Base-by-base conservation (phyloP, 106 monocot genomes). In the Dendrobium huoshanense region DNA sequence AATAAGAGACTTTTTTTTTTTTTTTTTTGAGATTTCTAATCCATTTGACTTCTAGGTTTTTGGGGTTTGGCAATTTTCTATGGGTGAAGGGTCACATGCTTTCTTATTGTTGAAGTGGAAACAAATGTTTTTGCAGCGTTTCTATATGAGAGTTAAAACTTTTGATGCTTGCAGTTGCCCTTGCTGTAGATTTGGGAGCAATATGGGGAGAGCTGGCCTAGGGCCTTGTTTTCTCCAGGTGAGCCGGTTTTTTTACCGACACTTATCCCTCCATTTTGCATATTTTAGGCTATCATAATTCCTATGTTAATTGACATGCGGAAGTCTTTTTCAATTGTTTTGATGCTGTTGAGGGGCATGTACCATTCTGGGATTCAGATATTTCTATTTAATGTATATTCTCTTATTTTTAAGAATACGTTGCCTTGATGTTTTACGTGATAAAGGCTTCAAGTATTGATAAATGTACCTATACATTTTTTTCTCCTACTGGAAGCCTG, bases 141-240 rank as follows among this genome's bases (percentile, higher is more conserved):
- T 74, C 27, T 70, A 13, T 16, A 15, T 27, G 33, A 37, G 70
- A 70, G 16, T 70, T 31, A 11, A 31, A 61, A 22, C 16, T 79
- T 80, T 72, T 82, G 33, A 19, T 83, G 83, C 11, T 86, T 89
- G 83, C 86, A 96, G 93, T 64, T 93, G 93, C 64, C 95, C 95
- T 22, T 96, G 93, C 80, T 93, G 89, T 85, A 89, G 88, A 81
- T 96, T 93, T 81, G 93, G 95, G 80, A 88, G 84, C 88, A 96
- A 93, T 79, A 93, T 93, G 88, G 80, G 80, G 49, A 93, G 91
- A 87, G 89, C 95, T 43, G 85, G 84, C 73, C 89, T 93, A 68
- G 95, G 95, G 20, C 86, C 86, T 48, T 91, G 88, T 79, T 89
- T 89, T 78, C 73, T 91, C 84, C 95, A 96, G 91, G 95, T 96